These are phyloP conservation scores for Penicillium steckii DNA, from an alignment of 495 filamentous ascomycete species.

Conservation along the genomic window DNA sequence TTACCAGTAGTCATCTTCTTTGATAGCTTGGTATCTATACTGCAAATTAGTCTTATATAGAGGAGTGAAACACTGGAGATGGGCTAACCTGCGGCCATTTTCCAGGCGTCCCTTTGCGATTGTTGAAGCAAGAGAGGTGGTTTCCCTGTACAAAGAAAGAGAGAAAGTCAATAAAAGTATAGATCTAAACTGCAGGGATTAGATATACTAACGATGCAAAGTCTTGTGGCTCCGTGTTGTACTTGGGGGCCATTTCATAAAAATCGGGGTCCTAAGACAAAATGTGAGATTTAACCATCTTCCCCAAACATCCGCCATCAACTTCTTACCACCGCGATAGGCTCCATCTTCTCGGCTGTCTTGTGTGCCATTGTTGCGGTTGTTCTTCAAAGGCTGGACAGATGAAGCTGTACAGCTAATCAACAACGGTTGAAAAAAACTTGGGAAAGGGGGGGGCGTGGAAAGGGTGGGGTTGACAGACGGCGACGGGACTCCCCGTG, in stretches of 20 bases:
- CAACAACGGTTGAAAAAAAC: background rate
- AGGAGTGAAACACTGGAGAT: background rate
- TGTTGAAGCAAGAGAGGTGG: constrained; percentile 15
- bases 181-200: background rate
- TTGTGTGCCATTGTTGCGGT: background rate
- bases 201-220: background rate
- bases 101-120: constrained; percentile 12
- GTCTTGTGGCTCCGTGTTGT: background rate
- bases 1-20: constrained; percentile 2
- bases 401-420: background rate
- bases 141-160: constrained; percentile 5
- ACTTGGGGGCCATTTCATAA: background rate
- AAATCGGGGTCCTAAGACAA: background rate
- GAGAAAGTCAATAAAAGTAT: background rate
- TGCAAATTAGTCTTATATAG: background rate
- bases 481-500: background rate
- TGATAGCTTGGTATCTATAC: constrained; percentile 10
- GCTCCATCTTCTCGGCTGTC: background rate
- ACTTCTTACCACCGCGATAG: background rate
- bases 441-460: background rate
- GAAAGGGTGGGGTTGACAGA: background rate
- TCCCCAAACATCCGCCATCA: background rate
- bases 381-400: background rate
- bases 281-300: background rate
- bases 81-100: constrained; percentile 4